Percentiles rank a stretch among this genome's conserved stretches.
phyloP scores from a whole-genome alignment of 768 basidiomycete species.

The Termitomyces sp. region DNA sequence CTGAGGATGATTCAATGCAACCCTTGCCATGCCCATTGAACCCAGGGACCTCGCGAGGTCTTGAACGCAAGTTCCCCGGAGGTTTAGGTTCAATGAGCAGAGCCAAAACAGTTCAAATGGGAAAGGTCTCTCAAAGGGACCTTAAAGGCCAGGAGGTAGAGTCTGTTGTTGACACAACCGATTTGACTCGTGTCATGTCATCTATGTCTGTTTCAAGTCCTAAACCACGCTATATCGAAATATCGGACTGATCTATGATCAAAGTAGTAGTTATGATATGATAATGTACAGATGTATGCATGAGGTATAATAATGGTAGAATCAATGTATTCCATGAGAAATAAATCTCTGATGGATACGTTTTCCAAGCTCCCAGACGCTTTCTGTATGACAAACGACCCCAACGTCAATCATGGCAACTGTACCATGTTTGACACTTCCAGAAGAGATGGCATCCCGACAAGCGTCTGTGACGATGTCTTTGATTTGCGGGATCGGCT shows the following conservation, averaged over 20 bases:
- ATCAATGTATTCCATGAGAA: background rate
- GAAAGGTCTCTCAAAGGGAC: background rate
- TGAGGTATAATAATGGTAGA: background rate
- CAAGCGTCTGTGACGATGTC: slow-evolving; percentile 46
- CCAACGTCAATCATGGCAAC: slow-evolving; percentile 58
- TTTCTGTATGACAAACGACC: slow-evolving; percentile 48
- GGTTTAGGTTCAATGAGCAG: background rate
- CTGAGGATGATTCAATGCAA: slow-evolving; percentile 1
- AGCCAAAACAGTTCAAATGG: background rate
- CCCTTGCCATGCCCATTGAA: background rate
- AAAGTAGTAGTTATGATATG: background rate
- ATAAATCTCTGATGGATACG: slow-evolving; percentile 26
- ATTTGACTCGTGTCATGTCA: slow-evolving; percentile 9
- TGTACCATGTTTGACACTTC: slow-evolving; percentile 26
- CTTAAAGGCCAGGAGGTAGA: background rate
- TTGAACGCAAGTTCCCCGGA: background rate
- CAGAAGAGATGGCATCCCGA: slow-evolving; percentile 28
- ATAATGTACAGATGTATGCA: slow-evolving; percentile 1
- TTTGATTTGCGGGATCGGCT: slow-evolving; percentile 56
- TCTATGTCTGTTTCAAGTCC: slow-evolving; percentile 10
- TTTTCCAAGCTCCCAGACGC: slow-evolving; percentile 41
- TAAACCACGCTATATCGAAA: slow-evolving; percentile 7
- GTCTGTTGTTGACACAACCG: background rate
- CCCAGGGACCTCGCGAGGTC: background rate
- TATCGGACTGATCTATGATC: slow-evolving; percentile 15